Percentiles rank a stretch among this genome's conserved stretches.
phyloP scores from a whole-genome alignment of 2,329 filamentous ascomycete species.

The Colletotrichum orbiculare region DNA sequence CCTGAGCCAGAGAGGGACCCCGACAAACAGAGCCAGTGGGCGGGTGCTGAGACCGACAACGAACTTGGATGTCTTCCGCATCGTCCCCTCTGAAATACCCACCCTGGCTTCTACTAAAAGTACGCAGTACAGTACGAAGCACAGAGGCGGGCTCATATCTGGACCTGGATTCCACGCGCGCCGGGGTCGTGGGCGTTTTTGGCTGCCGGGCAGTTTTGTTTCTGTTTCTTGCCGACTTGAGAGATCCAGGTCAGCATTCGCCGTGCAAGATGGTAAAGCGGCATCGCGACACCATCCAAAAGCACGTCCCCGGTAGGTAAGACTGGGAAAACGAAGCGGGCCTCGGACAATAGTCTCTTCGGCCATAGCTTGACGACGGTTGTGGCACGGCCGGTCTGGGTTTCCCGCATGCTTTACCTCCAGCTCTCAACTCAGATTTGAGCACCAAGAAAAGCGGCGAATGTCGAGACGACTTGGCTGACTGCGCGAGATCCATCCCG shows the following conservation, averaged over 20 bases:
- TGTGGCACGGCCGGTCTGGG: too few species aligned
- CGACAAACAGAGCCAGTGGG: conserved; percentile 7
- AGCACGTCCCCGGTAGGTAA: not conserved
- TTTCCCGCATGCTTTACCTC: too few species aligned
- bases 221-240: not conserved
- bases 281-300: not conserved
- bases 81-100: conserved; percentile 16
- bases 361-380: too few species aligned
- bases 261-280: not conserved
- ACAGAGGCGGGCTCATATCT: not conserved
- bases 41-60: conserved; percentile 13
- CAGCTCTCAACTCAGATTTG: conserved; percentile 15
- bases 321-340: conserved; percentile 6
- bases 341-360: not conserved
- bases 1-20: conserved; percentile 33
- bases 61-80: not conserved
- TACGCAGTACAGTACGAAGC: not conserved
- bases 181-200: too few species aligned
- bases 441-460: conserved; percentile 7
- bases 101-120: not conserved
- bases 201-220: not conserved
- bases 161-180: not conserved
- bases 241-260: conserved; percentile 5
- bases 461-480: too few species aligned
- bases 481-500: conserved; percentile 17